Percentiles rank a stretch among this genome's conserved stretches.
Evolutionary conservation across 2,329 filamentous ascomycete genomes (phyloP).

Genomic region (Diplocarpon rosae): DNA sequence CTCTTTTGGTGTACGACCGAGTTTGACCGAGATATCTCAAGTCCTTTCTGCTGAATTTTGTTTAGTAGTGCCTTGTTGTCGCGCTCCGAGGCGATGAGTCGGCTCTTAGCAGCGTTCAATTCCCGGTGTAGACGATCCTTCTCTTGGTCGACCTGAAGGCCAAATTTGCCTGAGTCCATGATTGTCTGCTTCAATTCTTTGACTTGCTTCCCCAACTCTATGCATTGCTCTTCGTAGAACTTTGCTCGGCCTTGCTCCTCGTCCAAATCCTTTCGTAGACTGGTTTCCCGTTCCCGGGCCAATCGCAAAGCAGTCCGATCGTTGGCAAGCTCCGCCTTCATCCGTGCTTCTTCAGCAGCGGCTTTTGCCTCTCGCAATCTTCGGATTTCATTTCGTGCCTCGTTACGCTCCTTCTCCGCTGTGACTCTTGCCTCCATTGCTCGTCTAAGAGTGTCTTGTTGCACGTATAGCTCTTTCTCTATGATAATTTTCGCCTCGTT

Average conservation of each 20-base stretch:
- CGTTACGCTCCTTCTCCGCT: conserved; percentile 80
- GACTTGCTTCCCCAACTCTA: conserved; percentile 65
- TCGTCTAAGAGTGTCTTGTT: conserved; percentile 81
- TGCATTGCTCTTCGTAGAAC: conserved; percentile 70
- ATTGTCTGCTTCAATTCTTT: conserved; percentile 82
- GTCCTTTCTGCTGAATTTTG: conserved; percentile 92
- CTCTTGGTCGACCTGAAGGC: conserved; percentile 80
- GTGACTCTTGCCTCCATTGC: conserved; percentile 70
- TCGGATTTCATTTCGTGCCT: conserved; percentile 77
- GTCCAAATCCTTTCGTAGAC: conserved; percentile 69
- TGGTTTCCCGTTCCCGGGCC: conserved; percentile 69
- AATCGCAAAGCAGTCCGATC: conserved; percentile 69
- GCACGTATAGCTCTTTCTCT: conserved; percentile 93
- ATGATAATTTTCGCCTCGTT: conserved; percentile 96
- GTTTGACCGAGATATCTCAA: conserved; percentile 86
- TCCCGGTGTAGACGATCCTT: conserved; percentile 91
- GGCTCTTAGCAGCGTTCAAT: conserved; percentile 79
- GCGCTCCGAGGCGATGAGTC: conserved; percentile 84
- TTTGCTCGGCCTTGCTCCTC: conserved; percentile 64
- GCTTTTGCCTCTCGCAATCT: conserved; percentile 73
- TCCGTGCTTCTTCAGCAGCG: conserved; percentile 72
- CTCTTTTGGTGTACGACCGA: conserved; percentile 79
- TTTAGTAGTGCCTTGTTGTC: conserved; percentile 93
- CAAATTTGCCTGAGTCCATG: conserved; percentile 79
- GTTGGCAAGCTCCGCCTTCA: conserved; percentile 69